Base-by-base conservation (phyloP, 2,329 filamentous ascomycete genomes). In the Fusarium sp. region DNA sequence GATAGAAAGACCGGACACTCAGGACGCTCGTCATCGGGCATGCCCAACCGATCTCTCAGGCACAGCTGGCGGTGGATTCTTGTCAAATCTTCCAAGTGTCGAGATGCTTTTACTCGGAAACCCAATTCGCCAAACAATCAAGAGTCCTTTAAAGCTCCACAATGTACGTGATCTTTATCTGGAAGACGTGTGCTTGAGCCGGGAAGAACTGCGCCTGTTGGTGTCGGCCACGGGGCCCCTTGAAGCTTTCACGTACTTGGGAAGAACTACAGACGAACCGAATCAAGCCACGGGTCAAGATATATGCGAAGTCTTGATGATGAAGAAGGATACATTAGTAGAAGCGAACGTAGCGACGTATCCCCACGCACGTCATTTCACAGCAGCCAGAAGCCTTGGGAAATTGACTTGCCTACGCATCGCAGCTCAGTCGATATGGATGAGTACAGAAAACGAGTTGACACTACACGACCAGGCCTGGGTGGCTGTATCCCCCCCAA, bases 1-100 rank as follows among this genome's bases (percentile, higher is more conserved):
- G 47, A 0, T 1, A 2, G 7, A n/a, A 18, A 10, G 20, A 5
- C 26, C 45, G 8, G 5, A 26, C 24, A 8, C 17, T 26, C 17
- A 20, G 14, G 22, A 8, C 8, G 22, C 22, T n/a, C 8, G 6
- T 42, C 13, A 8, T 9, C 13, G 1, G 12, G 7, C 39, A 8
- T 12, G 39, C 7, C 44, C 44, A 47, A 7, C 8, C 10, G 42
- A 44, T 4, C 47, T 50, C 20, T 50, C 47, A 11, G 14, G 18
- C 5, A n/a, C 47, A 50, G 47, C 28, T 9, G 47, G 28, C 0
- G 47, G 47, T n/a, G 28, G 28, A 24, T 18, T 32, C 2, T 6
- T 50, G 28, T 50, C 28, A n/a, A 50, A 13, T 6, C 13, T 50
- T 45, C 13, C 13, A 30, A 14, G 45, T 11, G 13, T 8, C 15